A percentile compares a stretch with the other conserved stretches of the same genome.
Evolutionary conservation across 2,329 filamentous ascomycete species (phyloP).

Genomic region (Colletotrichum sidae): DNA sequence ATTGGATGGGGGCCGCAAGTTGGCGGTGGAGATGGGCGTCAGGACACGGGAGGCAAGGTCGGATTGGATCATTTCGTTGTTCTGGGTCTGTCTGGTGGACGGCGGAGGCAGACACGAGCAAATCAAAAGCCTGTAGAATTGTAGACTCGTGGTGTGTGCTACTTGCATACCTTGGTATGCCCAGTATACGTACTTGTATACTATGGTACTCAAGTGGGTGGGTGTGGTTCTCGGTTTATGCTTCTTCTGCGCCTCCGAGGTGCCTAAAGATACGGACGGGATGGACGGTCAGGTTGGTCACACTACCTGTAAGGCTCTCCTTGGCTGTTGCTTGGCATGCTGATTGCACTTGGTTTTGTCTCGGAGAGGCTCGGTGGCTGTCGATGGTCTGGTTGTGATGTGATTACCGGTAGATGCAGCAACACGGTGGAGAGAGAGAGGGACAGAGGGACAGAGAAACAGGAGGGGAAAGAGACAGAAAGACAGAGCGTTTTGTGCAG

Average conservation of each 20-base stretch:
- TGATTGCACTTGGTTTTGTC: not conserved
- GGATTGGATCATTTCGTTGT: slow-evolving; percentile 1
- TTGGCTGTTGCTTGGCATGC: not conserved
- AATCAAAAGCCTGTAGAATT: not conserved
- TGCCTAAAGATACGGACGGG: slow-evolving; percentile 3
- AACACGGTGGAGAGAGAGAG: too few relatives aligned
- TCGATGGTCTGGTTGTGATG: slow-evolving; percentile 10
- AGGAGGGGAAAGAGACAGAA: not conserved
- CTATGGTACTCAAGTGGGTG: slow-evolving; percentile 2
- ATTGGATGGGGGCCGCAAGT: slow-evolving; percentile 20
- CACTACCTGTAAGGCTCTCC: too few relatives aligned
- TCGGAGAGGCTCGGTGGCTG: not conserved
- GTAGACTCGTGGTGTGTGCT: too few relatives aligned
- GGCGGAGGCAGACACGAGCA: not conserved
- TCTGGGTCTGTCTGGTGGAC: not conserved
- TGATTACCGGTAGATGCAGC: too few relatives aligned
- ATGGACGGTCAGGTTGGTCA: not conserved
- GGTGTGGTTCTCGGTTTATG: slow-evolving; percentile 19
- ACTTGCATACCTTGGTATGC: too few relatives aligned
- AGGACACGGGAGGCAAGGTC: not conserved
- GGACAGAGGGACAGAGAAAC: too few relatives aligned
- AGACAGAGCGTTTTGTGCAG: not conserved
- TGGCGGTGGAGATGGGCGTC: not conserved
- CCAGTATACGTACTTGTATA: too few relatives aligned
- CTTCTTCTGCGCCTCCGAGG: slow-evolving; percentile 15